Base-by-base conservation (phyloP, 2,329 filamentous ascomycete species). In the Venturia carpophila region DNA sequence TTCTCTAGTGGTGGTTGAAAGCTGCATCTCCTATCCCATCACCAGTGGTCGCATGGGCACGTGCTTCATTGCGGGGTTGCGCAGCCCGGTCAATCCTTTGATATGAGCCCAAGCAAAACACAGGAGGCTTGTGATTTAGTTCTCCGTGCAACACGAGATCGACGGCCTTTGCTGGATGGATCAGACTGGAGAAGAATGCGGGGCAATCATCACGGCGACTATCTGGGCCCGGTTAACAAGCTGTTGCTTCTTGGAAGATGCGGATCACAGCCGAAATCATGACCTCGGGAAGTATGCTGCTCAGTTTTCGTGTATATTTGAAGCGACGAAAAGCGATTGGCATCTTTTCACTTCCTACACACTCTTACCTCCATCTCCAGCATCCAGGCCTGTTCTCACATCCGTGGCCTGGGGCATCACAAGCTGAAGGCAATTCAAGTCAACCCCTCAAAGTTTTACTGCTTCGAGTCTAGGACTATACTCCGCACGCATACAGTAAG, bases 401-500 rank as follows among this genome's bases (percentile, higher is more conserved):
- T 49, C 21, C 2, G 13, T 13, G 21, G 9, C 21, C 21, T 9
- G n/a, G 21, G 27, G 47, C 11, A 49, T 27, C 21, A 27, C 47
- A 7, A 49, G 47, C 21, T 10, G 15, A 27, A 49, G 47, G 21
- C 21, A 11, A 49, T 1, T 6, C 5, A 49, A 27, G 1, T 49
- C 47, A 15, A 13, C 6, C 27, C 47, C 45, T 47, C 47, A 7
- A 49, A 49, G n/a, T 7, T 27, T 27, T 21, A 21, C 47, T 11
- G 47, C 24, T 21, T 21, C 21, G 6, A 10, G 21, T 49, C 47
- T 49, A 27, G 47, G 47, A 49, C 21, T 49, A 49, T 49, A 49
- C 47, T 49, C 47, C 47, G 47, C 47, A 49, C 47, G 21, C 47
- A 49, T 49, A 21, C 47, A 49, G 47, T 49, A 5, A 49, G 47